Evolutionary conservation across 306 rosid genomes (phyloP).

Genomic region (Begonia peltatifolia): DNA sequence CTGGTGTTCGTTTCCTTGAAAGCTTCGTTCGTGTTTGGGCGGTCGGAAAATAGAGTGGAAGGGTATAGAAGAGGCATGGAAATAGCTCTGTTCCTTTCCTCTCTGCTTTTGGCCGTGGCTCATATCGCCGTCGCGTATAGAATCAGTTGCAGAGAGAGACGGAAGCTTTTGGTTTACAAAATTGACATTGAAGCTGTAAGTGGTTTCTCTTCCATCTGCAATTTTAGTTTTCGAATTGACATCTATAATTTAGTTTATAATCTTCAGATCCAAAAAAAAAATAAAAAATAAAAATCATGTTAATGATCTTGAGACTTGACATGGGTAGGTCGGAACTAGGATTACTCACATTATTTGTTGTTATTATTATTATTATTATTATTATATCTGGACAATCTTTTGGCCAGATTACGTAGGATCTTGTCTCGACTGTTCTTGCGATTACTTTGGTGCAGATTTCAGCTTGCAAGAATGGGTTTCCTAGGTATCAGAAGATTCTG

Average conservation of each 20-base stretch:
- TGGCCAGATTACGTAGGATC: not conserved
- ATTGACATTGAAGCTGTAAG: slow-evolving; percentile 96
- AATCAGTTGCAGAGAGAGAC: slow-evolving; percentile 82
- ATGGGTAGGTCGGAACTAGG: not conserved
- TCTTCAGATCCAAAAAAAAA: too few relatives aligned
- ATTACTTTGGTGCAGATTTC: slow-evolving; percentile 47
- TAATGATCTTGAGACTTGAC: too few relatives aligned
- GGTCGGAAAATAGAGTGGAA: slow-evolving; percentile 11
- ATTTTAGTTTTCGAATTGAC: too few relatives aligned
- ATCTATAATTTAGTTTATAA: too few relatives aligned
- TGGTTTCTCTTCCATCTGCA: not conserved
- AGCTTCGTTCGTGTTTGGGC: slow-evolving; percentile 45
- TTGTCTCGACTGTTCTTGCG: not conserved
- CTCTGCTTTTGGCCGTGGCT: slow-evolving; percentile 60
- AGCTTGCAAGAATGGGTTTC: slow-evolving; percentile 65
- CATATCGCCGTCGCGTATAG: slow-evolving; percentile 74
- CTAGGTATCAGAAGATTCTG: slow-evolving; percentile 43
- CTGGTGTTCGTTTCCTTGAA: slow-evolving; percentile 63
- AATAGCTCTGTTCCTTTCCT: slow-evolving; percentile 54
- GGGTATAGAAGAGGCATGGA: slow-evolving; percentile 31
- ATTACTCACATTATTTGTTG: too few relatives aligned
- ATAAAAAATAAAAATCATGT: too few relatives aligned
- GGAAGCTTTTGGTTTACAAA: slow-evolving; percentile 83
- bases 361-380: not conserved
- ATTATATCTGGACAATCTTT: not conserved